Conservation (phyloP, 1,284 basidiomycete genomes). For the Omphalotus olearius region DNA sequence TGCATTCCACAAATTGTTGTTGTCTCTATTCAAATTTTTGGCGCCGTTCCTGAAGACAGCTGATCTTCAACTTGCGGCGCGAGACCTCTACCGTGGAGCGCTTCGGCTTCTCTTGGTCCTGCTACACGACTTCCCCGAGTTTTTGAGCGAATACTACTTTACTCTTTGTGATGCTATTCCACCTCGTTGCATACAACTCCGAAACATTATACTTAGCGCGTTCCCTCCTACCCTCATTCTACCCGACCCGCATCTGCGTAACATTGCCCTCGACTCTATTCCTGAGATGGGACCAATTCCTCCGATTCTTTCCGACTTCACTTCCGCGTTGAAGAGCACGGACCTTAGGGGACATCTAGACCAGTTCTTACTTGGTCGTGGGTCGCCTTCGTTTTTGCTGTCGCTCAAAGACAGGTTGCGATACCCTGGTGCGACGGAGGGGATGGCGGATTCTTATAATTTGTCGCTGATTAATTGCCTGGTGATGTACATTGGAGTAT, state of each 20-base stretch:
- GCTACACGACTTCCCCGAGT: conserved; percentile 98
- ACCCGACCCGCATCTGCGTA: conserved; percentile 84
- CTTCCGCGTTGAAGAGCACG: conserved; percentile 71
- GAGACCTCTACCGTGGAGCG: conserved; percentile 91
- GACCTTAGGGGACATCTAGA: conserved; percentile 81
- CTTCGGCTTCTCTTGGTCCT: conserved; percentile 90
- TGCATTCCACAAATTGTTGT: conserved; percentile 90
- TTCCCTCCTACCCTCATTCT: conserved; percentile 88
- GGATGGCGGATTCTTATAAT: conserved; percentile 73
- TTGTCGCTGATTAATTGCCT: conserved; percentile 86
- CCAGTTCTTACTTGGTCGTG: conserved; percentile 73
- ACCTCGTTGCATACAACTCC: conserved; percentile 89
- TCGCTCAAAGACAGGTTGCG: conserved; percentile 80
- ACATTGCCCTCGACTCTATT: conserved; percentile 65
- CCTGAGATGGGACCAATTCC: conserved; percentile 91
- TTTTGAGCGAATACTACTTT: conserved; percentile 96
- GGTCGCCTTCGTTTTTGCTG: conserved; percentile 66
- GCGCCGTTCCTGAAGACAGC: conserved; percentile 85
- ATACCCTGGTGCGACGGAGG: conserved; percentile 46
- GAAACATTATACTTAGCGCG: conserved; percentile 94
- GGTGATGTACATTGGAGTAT: conserved; percentile 93
- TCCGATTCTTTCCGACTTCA: conserved; percentile 87
- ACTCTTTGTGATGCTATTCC: conserved; percentile 93
- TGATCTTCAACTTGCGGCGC: conserved; percentile 79
- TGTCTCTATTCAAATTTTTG: conserved; percentile 93